Conservation (phyloP, 2,329 filamentous ascomycete genomes). For the Scedosporium apiospermum region DNA sequence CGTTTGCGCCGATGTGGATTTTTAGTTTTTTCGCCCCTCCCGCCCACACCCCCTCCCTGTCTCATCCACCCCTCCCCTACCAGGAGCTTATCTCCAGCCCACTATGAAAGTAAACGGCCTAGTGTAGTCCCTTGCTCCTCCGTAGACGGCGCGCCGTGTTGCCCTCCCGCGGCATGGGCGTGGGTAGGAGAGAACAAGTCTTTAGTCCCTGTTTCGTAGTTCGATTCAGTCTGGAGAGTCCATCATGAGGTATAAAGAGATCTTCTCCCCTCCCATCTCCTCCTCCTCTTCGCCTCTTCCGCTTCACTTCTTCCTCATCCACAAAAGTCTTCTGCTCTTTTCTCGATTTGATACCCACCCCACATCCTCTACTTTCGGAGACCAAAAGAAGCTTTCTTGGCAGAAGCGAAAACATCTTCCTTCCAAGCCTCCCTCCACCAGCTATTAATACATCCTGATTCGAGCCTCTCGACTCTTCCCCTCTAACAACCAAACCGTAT, state of each 20-base stretch:
- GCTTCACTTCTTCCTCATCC: neutral
- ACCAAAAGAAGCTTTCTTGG: neutral
- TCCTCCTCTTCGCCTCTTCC: neutral
- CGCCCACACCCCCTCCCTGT: neutral
- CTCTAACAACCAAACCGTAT: neutral
- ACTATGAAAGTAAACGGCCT: neutral
- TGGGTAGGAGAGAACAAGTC: neutral
- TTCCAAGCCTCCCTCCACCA: neutral
- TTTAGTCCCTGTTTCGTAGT: neutral
- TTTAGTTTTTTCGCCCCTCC: neutral
- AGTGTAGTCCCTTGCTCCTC: neutral
- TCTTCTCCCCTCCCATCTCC: neutral
- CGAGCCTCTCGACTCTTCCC: neutral
- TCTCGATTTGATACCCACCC: neutral
- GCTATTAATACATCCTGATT: neutral
- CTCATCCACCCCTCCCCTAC: neutral
- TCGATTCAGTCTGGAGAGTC: neutral
- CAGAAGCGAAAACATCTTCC: neutral
- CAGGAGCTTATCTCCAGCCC: neutral
- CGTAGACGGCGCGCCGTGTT: neutral
- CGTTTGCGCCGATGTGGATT: neutral
- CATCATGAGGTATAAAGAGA: conserved; percentile 2
- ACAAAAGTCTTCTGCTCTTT: neutral
- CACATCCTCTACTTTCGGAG: neutral
- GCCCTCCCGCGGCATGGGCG: neutral